Percentiles rank a stretch among this genome's conserved stretches.
phyloP scores from a whole-genome alignment of 768 basidiomycete genomes.

The Leccinum boreale region DNA sequence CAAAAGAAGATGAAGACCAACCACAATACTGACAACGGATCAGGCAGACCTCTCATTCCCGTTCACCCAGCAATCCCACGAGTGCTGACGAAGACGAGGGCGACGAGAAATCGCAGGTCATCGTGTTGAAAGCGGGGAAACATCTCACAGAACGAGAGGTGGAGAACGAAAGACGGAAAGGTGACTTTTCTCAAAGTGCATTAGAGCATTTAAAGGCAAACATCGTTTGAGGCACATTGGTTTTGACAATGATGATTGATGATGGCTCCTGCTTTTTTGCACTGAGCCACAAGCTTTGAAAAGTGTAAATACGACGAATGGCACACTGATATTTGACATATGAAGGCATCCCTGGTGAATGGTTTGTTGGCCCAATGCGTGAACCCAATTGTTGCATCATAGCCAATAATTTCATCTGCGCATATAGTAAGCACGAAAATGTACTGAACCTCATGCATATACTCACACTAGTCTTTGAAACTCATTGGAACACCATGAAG shows the following conservation, averaged over 20 bases:
- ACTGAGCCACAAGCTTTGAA: constrained; percentile 49
- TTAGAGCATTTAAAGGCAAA: constrained; percentile 80
- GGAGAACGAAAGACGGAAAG: constrained; percentile 72
- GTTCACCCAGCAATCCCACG: constrained; percentile 68
- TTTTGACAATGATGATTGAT: constrained; percentile 64
- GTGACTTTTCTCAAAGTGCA: constrained; percentile 50
- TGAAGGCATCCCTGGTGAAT: constrained; percentile 56
- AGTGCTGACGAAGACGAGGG: constrained; percentile 68
- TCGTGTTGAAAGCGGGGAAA: constrained; percentile 85
- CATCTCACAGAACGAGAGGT: constrained; percentile 78
- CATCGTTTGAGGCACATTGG: constrained; percentile 91
- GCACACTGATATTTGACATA: constrained; percentile 31
- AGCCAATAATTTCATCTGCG: constrained; percentile 58
- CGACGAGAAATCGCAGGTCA: constrained; percentile 86
- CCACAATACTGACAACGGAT: constrained; percentile 59
- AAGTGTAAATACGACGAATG: not conserved
- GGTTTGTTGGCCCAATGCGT: constrained; percentile 68
- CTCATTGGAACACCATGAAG: constrained; percentile 81
- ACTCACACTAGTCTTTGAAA: constrained; percentile 71
- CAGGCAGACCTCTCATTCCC: constrained; percentile 70
- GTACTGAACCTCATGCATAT: not conserved
- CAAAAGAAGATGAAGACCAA: constrained; percentile 46
- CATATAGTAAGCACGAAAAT: not conserved
- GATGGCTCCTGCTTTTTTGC: constrained; percentile 72
- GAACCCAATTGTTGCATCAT: constrained; percentile 70